Base-by-base conservation (phyloP, 495 filamentous ascomycete genomes). In the Lindgomyces ingoldianus region DNA sequence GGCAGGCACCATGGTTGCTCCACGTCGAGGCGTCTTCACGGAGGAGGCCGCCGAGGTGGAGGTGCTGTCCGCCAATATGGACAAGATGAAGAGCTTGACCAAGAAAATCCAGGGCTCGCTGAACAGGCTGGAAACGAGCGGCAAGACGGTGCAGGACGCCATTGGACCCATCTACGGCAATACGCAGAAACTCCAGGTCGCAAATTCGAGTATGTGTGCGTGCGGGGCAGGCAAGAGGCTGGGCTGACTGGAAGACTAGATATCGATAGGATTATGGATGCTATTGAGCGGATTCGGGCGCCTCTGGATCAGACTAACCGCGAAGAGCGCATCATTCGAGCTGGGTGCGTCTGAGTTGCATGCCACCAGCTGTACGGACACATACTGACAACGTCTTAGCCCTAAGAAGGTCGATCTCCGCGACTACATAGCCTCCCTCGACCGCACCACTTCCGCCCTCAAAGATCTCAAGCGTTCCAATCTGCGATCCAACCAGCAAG, bases 81-180 rank as follows among this genome's bases (percentile, higher is more conserved):
- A 84, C 61, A 89, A 88, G 76, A 80, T 87, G 65, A 85, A 86
- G 60, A 72, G 77, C 51, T 83, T 98, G 70, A 96, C 90, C 29
- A 96, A 92, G 77, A 96, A 95, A 80, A 96, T 99, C 65, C 85
- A 92, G 74, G 87, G 89, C 19, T 95, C 91, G 26, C 81, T 96
- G 54, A 85, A 86, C 29, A 85, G 93, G 68, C 78, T 99, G 12
- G 91, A 96, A 65, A 86, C 87, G 29, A 91, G 89, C 50, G 94
- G 91, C 19, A 90, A 91, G 73, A 91, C 87, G 50, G 91, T 98
- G 16, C 88, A 93, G 61, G 88, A 96, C 62, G 91, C 95, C 10
- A 91, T 96, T 49, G 91, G 92, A 0, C 95, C 95, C 9, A 87
- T 98, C 26, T 92, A 92, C 74, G 91, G 90, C 70, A 95, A 96